These are phyloP conservation scores for Pythium apleroticum DNA, from an alignment of 352 stramenopile genomes.

Conservation along the genomic window DNA sequence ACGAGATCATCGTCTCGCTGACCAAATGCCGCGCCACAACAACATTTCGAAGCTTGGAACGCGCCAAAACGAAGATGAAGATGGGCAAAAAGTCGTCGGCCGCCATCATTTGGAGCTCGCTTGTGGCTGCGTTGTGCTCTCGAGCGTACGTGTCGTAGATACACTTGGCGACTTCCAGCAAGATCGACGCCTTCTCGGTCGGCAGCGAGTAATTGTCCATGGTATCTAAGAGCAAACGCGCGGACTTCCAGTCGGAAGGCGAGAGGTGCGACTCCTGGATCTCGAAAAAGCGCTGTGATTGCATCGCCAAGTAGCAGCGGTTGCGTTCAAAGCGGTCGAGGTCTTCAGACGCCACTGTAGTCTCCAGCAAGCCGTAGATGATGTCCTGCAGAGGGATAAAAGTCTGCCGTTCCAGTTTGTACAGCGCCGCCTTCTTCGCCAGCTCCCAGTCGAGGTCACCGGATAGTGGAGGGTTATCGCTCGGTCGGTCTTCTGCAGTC, in stretches of 20 bases:
- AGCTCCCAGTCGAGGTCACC: constrained; percentile 47
- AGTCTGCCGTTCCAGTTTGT: constrained; percentile 60
- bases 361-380: constrained; percentile 61
- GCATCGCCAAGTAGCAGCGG: constrained; percentile 37
- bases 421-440: constrained; percentile 45
- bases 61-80: constrained; percentile 72
- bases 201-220: constrained; percentile 78
- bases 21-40: constrained; percentile 63
- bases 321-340: constrained; percentile 57
- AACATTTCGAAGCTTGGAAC: constrained; percentile 52
- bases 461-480: constrained; percentile 1
- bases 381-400: constrained; percentile 70
- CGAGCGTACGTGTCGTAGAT: constrained; percentile 64
- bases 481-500: constrained; percentile 1
- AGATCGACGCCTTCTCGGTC: constrained; percentile 59
- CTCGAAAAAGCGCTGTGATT: constrained; percentile 61
- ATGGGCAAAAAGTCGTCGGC: constrained; percentile 82
- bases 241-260: constrained; percentile 53
- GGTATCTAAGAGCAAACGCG: constrained; percentile 45
- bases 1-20: constrained; percentile 77
- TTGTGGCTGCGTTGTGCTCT: constrained; percentile 35
- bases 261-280: constrained; percentile 53
- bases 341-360: constrained; percentile 35
- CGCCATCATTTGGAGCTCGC: constrained; percentile 41
- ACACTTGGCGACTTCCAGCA: constrained; percentile 66